phyloP scores from a whole-genome alignment of 2,329 filamentous ascomycete species.

The Diaporthe vaccinii region DNA sequence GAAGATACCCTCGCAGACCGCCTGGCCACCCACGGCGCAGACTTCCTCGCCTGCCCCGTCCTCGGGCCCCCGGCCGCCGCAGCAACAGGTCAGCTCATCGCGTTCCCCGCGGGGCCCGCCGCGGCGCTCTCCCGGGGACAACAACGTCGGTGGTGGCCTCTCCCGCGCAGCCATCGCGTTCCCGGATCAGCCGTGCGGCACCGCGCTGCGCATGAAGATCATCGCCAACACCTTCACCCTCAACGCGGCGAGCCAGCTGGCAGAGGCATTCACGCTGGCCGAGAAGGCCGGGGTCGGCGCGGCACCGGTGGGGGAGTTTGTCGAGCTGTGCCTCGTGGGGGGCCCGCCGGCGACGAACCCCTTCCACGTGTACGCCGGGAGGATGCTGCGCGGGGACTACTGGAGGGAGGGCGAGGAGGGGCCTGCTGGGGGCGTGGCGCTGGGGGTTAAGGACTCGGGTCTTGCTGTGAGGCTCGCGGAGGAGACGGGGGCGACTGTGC shows the following conservation, averaged over 20 bases:
- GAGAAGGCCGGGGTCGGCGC: conserved; percentile 15
- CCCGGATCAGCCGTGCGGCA: not conserved
- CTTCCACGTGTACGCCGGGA: not conserved
- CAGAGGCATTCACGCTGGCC: conserved; percentile 18
- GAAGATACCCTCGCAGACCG: not conserved
- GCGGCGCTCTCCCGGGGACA: not conserved
- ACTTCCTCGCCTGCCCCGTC: conserved; percentile 12
- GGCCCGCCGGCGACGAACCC: not conserved
- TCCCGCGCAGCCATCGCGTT: not conserved
- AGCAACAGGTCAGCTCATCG: conserved; percentile 18
- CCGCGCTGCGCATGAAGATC: conserved; percentile 10
- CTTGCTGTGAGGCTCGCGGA: conserved; percentile 2
- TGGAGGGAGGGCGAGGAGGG: not conserved
- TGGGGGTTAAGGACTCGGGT: conserved; percentile 11
- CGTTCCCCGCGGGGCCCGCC: not conserved
- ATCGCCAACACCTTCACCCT: conserved; percentile 29
- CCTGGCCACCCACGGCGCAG: not conserved
- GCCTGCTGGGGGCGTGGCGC: not conserved
- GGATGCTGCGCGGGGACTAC: conserved; percentile 23
- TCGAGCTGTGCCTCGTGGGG: not conserved
- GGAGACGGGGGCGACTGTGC: not conserved
- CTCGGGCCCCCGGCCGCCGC: conserved; percentile 2
- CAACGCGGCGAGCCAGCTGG: conserved; percentile 3
- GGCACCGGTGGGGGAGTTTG: not conserved
- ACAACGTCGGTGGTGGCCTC: not conserved